phyloP scores from a whole-genome alignment of 2,329 filamentous ascomycete genomes.

The Diaporthe australafricana region DNA sequence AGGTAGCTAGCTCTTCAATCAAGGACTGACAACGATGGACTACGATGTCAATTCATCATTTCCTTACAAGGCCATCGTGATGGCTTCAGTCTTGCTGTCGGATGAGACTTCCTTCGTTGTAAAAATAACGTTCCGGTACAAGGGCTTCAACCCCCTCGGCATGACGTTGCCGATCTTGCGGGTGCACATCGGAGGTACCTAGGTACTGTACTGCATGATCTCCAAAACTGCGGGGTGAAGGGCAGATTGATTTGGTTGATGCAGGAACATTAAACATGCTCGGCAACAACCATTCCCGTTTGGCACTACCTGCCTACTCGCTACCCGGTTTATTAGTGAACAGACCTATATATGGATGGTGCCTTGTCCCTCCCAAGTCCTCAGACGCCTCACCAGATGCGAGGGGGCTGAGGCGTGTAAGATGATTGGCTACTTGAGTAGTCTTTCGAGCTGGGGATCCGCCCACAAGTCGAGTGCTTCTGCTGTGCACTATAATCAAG shows the following conservation, averaged over 20 bases:
- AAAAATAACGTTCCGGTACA: background rate
- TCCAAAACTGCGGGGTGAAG: constrained; percentile 22
- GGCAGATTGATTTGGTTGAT: background rate
- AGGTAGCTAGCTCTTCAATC: too few species aligned
- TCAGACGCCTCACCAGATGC: background rate
- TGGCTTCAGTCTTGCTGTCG: background rate
- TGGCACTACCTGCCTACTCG: background rate
- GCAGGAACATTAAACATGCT: constrained; percentile 2
- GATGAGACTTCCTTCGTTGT: background rate
- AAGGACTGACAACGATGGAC: background rate
- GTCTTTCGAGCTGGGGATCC: background rate
- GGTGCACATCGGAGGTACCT: background rate
- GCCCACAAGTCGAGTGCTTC: background rate
- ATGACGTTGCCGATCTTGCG: background rate
- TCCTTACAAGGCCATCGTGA: background rate
- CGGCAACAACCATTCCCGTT: constrained; percentile 14
- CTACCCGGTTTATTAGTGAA: background rate
- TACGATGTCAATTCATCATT: too few species aligned
- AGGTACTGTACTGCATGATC: background rate
- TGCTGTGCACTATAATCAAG: background rate
- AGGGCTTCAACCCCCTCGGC: background rate
- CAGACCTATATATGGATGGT: background rate
- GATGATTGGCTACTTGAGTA: constrained; percentile 37
- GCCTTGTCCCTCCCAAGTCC: background rate
- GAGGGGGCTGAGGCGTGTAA: constrained; percentile 30